phyloP scores from a whole-genome alignment of 2,329 filamentous ascomycete genomes.

The Thelonectria rubi region DNA sequence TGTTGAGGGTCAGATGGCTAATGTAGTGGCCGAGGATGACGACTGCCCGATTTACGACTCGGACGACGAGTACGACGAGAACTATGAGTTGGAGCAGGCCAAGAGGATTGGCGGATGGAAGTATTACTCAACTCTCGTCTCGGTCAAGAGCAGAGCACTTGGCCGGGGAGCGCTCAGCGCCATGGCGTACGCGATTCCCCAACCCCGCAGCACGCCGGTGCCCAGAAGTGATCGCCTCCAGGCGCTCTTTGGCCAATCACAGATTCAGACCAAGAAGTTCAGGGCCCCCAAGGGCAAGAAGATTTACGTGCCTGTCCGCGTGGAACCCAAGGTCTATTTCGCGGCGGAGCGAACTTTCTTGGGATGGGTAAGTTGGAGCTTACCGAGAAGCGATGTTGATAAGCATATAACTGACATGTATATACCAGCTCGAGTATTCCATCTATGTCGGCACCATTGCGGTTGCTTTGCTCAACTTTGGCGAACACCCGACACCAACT shows the following conservation, averaged over 20 bases:
- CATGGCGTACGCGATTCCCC: conserved; percentile 62
- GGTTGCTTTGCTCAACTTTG: conserved; percentile 84
- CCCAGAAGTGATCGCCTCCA: conserved; percentile 64
- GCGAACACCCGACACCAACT: conserved; percentile 62
- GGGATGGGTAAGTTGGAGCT: conserved; percentile 76
- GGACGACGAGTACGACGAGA: conserved; percentile 77
- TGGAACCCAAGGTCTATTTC: conserved; percentile 98
- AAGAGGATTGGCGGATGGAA: conserved; percentile 78
- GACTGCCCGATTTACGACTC: conserved; percentile 93
- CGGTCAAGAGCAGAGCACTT: conserved; percentile 54
- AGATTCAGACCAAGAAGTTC: conserved; percentile 68
- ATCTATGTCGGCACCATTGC: conserved; percentile 93
- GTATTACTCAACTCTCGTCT: conserved; percentile 71
- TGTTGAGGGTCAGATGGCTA: conserved; percentile 83
- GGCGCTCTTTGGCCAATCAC: conserved; percentile 62
- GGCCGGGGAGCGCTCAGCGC: conserved; percentile 54
- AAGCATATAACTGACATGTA: conserved; percentile 5
- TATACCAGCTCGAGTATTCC: conserved; percentile 83
- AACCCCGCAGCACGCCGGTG: conserved; percentile 64
- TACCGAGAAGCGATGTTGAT: background rate
- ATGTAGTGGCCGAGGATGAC: conserved; percentile 66
- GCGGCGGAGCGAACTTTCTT: conserved; percentile 96
- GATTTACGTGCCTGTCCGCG: conserved; percentile 94
- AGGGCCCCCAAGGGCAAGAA: conserved; percentile 84
- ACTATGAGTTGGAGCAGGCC: conserved; percentile 80